These are phyloP conservation scores for Poa pratensis DNA, from an alignment of 176 grass and related monocot genomes.

Conservation along the genomic window DNA sequence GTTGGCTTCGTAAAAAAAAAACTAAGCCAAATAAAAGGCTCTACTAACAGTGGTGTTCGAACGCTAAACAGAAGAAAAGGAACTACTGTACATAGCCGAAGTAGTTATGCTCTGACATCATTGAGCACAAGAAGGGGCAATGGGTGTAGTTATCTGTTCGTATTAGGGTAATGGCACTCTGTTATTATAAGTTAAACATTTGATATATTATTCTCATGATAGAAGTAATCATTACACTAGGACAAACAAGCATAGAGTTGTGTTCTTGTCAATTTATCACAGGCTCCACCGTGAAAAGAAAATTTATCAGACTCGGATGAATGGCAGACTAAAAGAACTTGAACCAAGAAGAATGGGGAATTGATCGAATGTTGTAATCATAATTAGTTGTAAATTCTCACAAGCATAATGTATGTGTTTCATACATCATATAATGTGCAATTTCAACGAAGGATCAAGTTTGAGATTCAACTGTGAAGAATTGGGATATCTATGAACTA, in stretches of 20 bases:
- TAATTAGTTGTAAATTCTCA: no score
- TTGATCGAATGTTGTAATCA: not conserved
- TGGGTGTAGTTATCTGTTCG: not conserved
- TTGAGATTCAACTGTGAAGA: not conserved
- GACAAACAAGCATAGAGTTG: not conserved
- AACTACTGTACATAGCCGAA: no score
- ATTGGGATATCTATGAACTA: not conserved
- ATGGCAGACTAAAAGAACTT: not conserved
- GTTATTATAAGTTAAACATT: constrained; percentile 11
- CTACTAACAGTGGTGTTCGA: no score
- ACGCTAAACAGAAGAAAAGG: no score
- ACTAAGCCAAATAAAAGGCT: no score
- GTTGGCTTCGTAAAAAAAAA: no score
- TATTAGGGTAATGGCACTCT: not conserved
- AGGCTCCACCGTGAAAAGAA: not conserved
- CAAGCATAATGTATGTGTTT: no score
- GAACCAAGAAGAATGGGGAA: not conserved
- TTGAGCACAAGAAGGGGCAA: not conserved
- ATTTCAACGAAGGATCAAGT: no score
- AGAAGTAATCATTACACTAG: constrained; percentile 6
- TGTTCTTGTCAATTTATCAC: not conserved
- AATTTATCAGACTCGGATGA: not conserved
- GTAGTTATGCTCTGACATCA: not conserved
- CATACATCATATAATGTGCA: no score
- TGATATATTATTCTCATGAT: not conserved